Conservation (phyloP, 1,284 basidiomycete genomes). For the Cryptococcus sp. region DNA sequence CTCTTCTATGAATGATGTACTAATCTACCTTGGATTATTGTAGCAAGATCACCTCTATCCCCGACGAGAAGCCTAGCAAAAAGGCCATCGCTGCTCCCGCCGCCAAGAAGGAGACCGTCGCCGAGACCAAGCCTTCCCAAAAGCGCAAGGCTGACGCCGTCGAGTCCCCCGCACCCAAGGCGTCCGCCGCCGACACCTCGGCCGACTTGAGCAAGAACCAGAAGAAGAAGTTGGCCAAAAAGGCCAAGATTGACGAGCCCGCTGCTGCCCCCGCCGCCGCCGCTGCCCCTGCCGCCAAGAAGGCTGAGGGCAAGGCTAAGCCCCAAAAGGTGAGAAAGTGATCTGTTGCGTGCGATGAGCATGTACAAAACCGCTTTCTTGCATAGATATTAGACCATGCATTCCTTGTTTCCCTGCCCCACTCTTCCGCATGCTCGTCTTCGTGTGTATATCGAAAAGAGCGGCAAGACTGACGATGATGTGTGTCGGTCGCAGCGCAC, state of each 20-base stretch:
- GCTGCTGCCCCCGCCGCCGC: slow-evolving; percentile 48
- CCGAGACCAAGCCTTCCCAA: slow-evolving; percentile 57
- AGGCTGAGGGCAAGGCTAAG: slow-evolving; percentile 50
- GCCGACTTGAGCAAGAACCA: slow-evolving; percentile 48
- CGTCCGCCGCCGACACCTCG: slow-evolving; percentile 23
- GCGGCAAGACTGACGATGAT: neutral
- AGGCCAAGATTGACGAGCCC: slow-evolving; percentile 58
- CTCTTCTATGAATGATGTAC: neutral
- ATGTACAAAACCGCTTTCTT: neutral
- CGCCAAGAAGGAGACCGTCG: slow-evolving; percentile 50
- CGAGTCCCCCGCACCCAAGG: slow-evolving; percentile 42
- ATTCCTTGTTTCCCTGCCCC: neutral
- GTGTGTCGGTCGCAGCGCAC: slow-evolving; percentile 49
- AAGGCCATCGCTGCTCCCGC: slow-evolving; percentile 53
- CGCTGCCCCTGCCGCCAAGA: slow-evolving; percentile 27
- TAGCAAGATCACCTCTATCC: slow-evolving; percentile 47
- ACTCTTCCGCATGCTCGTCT: neutral
- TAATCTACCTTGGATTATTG: neutral
- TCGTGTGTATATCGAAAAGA: neutral
- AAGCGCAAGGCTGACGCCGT: slow-evolving; percentile 58
- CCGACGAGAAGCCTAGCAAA: slow-evolving; percentile 24
- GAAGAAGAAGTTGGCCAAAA: slow-evolving; percentile 53
- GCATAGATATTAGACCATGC: neutral
- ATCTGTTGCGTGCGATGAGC: slow-evolving; percentile 3
- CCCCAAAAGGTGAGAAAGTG: slow-evolving; percentile 50